Conservation (phyloP, 2,329 filamentous ascomycete genomes). For the Beauveria medogensis region DNA sequence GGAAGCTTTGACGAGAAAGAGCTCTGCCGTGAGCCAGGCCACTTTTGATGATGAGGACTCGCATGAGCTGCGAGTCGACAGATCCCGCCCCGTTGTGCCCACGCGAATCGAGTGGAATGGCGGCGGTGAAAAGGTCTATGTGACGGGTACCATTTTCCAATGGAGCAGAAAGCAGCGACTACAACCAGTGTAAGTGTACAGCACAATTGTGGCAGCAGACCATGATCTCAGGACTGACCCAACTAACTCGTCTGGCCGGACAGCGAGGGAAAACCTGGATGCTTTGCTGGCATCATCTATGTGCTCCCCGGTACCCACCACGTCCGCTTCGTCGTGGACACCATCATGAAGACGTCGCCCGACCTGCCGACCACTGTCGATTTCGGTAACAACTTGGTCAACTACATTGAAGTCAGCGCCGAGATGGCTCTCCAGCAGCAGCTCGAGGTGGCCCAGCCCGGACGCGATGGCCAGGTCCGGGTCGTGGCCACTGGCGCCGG, state of each 20-base stretch:
- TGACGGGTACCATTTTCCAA: constrained; percentile 94
- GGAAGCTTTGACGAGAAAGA: constrained; percentile 43
- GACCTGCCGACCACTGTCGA: constrained; percentile 91
- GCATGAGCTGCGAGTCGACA: constrained; percentile 69
- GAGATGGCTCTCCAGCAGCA: constrained; percentile 51
- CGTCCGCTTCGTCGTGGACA: constrained; percentile 91
- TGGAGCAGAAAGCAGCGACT: constrained; percentile 94
- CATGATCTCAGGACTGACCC: constrained; percentile 16
- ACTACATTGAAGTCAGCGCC: constrained; percentile 89
- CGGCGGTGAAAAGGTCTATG: constrained; percentile 82
- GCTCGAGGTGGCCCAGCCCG: constrained; percentile 19
- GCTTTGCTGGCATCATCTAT: constrained; percentile 69
- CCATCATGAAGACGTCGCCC: constrained; percentile 82
- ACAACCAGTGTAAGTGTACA: constrained; percentile 65
- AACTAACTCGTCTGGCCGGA: neutral
- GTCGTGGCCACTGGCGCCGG: constrained; percentile 19
- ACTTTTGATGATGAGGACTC: constrained; percentile 69
- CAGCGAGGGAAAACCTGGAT: constrained; percentile 49
- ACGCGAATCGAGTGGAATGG: constrained; percentile 80
- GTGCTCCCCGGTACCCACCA: constrained; percentile 93
- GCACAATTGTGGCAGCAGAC: no score
- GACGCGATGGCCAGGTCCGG: constrained; percentile 25
- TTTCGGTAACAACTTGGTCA: constrained; percentile 95
- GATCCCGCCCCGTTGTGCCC: constrained; percentile 69
- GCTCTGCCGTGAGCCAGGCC: constrained; percentile 52